A percentile compares a stretch with the other conserved stretches of the same genome.
phyloP scores from a whole-genome alignment of 257 asterid genomes.

The Datura wrightii region DNA sequence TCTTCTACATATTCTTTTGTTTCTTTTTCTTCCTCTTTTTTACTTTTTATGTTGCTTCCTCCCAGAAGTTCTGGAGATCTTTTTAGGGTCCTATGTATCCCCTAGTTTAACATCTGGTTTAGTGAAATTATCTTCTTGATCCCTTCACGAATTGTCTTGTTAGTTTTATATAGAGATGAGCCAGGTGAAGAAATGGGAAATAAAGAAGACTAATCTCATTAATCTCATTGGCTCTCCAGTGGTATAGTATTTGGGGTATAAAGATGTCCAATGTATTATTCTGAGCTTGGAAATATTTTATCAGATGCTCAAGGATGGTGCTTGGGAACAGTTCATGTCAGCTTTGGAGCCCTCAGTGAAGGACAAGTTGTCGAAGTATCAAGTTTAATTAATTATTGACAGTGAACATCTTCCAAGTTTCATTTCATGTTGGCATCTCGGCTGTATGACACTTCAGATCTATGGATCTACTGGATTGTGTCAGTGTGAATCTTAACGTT shows the following conservation, averaged over 20 bases:
- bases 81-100: background rate
- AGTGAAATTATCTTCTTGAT: background rate
- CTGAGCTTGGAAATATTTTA: constrained; percentile 28
- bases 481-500: constrained; percentile 28
- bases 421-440: constrained; percentile 31
- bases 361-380: constrained; percentile 67
- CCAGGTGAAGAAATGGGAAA: constrained; percentile 23
- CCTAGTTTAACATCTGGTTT: constrained; percentile 1
- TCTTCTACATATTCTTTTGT: background rate
- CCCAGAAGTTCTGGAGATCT: background rate
- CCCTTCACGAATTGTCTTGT: background rate
- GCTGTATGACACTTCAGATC: constrained; percentile 16
- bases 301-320: constrained; percentile 86
- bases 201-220: background rate
- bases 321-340: constrained; percentile 91
- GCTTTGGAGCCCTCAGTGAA: constrained; percentile 80
- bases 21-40: background rate
- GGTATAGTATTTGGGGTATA: constrained; percentile 16
- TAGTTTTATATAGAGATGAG: constrained; percentile 5
- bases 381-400: constrained; percentile 42
- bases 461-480: constrained; percentile 31
- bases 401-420: constrained; percentile 25
- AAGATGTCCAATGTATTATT: constrained; percentile 7
- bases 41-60: background rate
- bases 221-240: background rate